Evolutionary conservation across 2,329 filamentous ascomycete genomes (phyloP), one percentile per base, ranked within the genome.

Genomic region (Chaetomium olivaceum): DNA sequence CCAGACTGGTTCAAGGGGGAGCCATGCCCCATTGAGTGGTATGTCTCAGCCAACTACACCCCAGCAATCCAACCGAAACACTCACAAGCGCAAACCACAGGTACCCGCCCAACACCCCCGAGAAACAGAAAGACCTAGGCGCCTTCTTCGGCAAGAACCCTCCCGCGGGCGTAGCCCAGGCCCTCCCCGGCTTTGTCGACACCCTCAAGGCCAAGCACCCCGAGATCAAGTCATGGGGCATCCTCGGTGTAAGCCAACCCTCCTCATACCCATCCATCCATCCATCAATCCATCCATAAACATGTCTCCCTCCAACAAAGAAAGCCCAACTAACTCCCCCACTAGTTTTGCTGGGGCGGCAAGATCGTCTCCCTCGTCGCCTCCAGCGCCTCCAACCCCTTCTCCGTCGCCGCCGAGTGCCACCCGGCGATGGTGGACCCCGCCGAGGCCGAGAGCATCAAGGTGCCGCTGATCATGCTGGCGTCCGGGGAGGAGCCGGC

Each of bases 1-100:
- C 93, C 93, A 31, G 93, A 97, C 80, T 94, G 91, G 84, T 96
- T 97, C 81, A 85, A 91, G 67, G 93, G 91, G 76, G 83, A 86
- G 70, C 90, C 91, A 1, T 79, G 79, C 73, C 78, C 80, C 58
- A 82, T 87, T 76, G 80, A 80, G 73, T 78, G 83, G 85, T 77
- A 69, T 71, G 73, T 57, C 7, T 33, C n/a, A 1, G 8, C 14
- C 29, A 48, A 23, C 9, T 23, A 4, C 46, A 48, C n/a, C 21
- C 9, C 46, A 7, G 3, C 8, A n/a, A 21, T 43, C 7, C 16
- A 48, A 48, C 46, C n/a, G 8, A 12, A 12, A 48, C 50, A 29
- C 43, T 59, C 14, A 52, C 4, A 21, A 6, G 6, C 3, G 21
- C 6, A n/a, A 23, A 29, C 39, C 7, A 5, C 27, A 83, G 83